Conservation (phyloP, 176 grass and related monocot genomes). For the Ensete glaucum region DNA sequence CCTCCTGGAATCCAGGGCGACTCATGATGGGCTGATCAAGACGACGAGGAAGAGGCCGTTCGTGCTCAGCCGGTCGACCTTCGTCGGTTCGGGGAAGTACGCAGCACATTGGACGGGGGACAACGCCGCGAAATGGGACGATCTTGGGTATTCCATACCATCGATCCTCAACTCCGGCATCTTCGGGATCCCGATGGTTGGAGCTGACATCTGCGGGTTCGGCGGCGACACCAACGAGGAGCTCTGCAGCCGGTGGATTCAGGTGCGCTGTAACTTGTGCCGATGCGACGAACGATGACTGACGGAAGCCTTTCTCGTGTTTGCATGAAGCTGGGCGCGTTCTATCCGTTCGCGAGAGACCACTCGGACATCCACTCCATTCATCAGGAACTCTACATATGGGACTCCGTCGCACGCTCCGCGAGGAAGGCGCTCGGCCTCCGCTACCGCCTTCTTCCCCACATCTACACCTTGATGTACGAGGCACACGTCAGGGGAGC, state of each 20-base stretch:
- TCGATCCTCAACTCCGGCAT: slow-evolving; percentile 63
- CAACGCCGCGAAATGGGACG: slow-evolving; percentile 45
- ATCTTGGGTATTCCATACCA: slow-evolving; percentile 58
- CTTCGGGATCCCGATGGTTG: slow-evolving; percentile 80
- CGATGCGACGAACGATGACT: not conserved
- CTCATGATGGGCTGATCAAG: slow-evolving; percentile 34
- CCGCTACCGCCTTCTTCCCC: slow-evolving; percentile 57
- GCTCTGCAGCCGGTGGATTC: slow-evolving; percentile 76
- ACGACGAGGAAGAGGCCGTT: slow-evolving; percentile 58
- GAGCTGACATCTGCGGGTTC: slow-evolving; percentile 81
- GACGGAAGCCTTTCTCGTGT: not conserved
- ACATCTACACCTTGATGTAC: slow-evolving; percentile 76
- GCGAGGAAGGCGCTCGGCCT: slow-evolving; percentile 57
- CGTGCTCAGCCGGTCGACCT: slow-evolving; percentile 65
- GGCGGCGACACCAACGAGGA: slow-evolving; percentile 53
- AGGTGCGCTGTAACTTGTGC: slow-evolving; percentile 24
- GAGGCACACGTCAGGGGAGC: slow-evolving; percentile 50
- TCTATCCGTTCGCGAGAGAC: slow-evolving; percentile 81
- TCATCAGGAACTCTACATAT: slow-evolving; percentile 55
- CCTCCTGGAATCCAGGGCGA: slow-evolving; percentile 53
- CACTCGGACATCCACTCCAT: slow-evolving; percentile 38
- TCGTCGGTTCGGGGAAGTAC: slow-evolving; percentile 60
- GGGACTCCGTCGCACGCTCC: slow-evolving; percentile 48
- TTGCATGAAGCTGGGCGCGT: slow-evolving; percentile 52
- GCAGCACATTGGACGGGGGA: slow-evolving; percentile 79